Evolutionary conservation across 805 yeast species (phyloP).

Genomic region (Metschnikowia cubensis): DNA sequence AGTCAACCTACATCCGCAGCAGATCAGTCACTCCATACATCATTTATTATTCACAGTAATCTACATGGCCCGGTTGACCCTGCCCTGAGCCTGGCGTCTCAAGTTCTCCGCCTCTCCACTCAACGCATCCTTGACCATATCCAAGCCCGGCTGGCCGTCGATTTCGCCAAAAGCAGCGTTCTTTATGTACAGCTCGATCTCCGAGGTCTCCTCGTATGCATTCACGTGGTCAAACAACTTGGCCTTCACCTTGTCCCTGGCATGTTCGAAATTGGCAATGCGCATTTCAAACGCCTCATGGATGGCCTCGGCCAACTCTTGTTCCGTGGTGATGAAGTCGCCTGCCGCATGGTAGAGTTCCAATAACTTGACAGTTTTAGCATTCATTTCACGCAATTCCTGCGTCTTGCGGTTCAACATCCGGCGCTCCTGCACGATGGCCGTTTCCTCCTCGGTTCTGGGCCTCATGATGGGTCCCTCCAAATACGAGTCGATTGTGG

Average conservation of each 20-base stretch:
- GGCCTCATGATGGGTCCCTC: conserved; percentile 67
- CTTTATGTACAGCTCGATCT: conserved; percentile 31
- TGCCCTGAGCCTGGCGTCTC: conserved; percentile 35
- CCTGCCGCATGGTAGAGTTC: conserved; percentile 69
- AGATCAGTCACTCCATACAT: too few species aligned
- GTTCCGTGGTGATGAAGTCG: conserved; percentile 69
- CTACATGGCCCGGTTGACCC: conserved; percentile 22
- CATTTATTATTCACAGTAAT: conserved; percentile 1
- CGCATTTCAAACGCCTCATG: conserved; percentile 50
- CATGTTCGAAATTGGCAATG: conserved; percentile 32
- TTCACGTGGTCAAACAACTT: conserved; percentile 31
- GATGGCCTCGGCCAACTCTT: conserved; percentile 54
- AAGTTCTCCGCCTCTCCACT: conserved; percentile 36
- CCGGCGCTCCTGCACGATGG: conserved; percentile 54
- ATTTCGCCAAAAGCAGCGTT: conserved; percentile 39
- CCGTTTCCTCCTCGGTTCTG: conserved; percentile 68
- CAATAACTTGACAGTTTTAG: conserved; percentile 54
- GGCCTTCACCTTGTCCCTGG: conserved; percentile 31
- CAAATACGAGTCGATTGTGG: conserved; percentile 68
- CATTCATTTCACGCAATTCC: conserved; percentile 50
- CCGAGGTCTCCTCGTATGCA: conserved; percentile 26
- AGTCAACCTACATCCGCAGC: too few species aligned
- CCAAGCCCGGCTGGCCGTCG: conserved; percentile 41
- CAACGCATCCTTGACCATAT: conserved; percentile 34
- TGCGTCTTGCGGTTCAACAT: conserved; percentile 58